phyloP scores from a whole-genome alignment of 768 basidiomycete genomes.

The Wakefieldia striispora region DNA sequence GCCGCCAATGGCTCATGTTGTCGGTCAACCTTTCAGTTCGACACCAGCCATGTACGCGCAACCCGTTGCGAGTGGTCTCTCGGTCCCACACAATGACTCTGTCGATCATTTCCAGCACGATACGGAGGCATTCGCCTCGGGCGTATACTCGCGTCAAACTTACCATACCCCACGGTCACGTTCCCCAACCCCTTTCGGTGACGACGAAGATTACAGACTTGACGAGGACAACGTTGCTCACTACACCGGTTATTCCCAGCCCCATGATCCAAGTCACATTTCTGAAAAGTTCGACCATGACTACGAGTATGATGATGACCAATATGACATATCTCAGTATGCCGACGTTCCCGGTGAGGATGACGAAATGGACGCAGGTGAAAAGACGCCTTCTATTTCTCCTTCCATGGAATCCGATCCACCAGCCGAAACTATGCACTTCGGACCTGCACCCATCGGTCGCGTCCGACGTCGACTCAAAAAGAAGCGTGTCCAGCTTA shows the following conservation, averaged over 20 bases:
- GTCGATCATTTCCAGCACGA: constrained; percentile 65
- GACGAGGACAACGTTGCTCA: constrained; percentile 56
- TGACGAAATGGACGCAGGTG: constrained; percentile 20
- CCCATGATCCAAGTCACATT: constrained; percentile 7
- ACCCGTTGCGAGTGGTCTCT: constrained; percentile 23
- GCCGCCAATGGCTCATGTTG: constrained; percentile 19
- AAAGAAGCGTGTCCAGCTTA: constrained; percentile 81
- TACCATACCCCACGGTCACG: constrained; percentile 60
- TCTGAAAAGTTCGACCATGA: constrained; percentile 25
- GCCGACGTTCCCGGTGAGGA: constrained; percentile 23
- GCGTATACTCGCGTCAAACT: constrained; percentile 47
- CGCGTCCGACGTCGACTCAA: constrained; percentile 72
- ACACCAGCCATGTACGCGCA: constrained; percentile 7
- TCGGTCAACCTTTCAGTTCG: constrained; percentile 26
- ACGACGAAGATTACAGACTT: constrained; percentile 69
- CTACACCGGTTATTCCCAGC: constrained; percentile 43
- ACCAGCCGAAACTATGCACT: constrained; percentile 70
- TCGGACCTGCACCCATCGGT: constrained; percentile 83
- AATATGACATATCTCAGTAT: constrained; percentile 34
- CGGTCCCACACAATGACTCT: constrained; percentile 31
- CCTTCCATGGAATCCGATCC: constrained; percentile 44
- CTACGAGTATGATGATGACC: constrained; percentile 12
- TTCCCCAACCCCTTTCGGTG: constrained; percentile 72
- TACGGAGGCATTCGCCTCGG: constrained; percentile 68
- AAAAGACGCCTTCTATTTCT: constrained; percentile 25